Base-by-base conservation (phyloP, 306 rosid species). In the Cicer cuneatum region DNA sequence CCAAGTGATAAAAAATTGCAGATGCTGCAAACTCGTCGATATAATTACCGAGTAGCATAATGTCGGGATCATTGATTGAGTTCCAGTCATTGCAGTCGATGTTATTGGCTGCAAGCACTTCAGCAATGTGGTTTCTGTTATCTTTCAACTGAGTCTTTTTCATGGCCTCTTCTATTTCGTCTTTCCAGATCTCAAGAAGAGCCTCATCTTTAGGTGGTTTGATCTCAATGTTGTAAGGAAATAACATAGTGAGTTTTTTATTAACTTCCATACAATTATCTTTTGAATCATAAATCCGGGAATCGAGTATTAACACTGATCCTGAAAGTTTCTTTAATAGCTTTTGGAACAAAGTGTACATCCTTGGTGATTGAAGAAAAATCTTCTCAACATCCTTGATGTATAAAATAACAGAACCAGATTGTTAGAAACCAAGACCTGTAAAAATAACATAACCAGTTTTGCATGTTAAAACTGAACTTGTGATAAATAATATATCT, bases 71-170 rank as follows among this genome's bases (percentile, higher is more conserved):
- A 75, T 88, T 85, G 66, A 93, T 80, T 58, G 90, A 85, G 49
- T 81, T 89, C 66, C 91, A 74, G 83, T 89, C 94, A 53, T 89
- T 82, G 63, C 96, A 93, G 37, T 89, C 96, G 46, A 91, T 88
- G 78, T 93, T 89, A 83, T 91, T 93, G 57, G 77, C 88, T 5
- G 91, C 96, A 57, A 93, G 65, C 10, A 88, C 91, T 80, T 86
- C 88, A 10, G 88, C 83, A 67, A 93, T 93, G 87, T 88, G 93
- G 81, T 87, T 88, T 85, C 83, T 89, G 86, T 84, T 89, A 83
- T 93, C 92, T 71, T 87, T 81, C 66, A 79, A 80, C 79, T 87
- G 93, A 67, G 83, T 77, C 57, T 2, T 41, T 88, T 81, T 85
- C 85, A 77, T 83, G 79, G 78, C 91, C 69, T 87, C 82, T 86